These are phyloP conservation scores for Populus euphratica DNA, from an alignment of 345 rosid species.

Conservation along the genomic window DNA sequence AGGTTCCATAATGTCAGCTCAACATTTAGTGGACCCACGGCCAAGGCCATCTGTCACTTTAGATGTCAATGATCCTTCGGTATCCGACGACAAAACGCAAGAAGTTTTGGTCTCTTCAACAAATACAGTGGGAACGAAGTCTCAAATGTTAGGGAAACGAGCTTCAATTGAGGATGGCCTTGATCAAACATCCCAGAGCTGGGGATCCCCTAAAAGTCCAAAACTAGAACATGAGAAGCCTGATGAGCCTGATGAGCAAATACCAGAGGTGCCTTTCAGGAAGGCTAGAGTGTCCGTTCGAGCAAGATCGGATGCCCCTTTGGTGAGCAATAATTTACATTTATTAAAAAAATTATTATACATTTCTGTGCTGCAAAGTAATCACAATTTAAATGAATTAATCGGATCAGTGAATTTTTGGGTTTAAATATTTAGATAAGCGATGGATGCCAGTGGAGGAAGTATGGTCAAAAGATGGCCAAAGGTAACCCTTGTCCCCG, in stretches of 20 bases:
- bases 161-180: conserved; percentile 27
- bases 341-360: background rate
- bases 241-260: conserved; percentile 50
- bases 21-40: conserved; percentile 39
- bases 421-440: conserved; percentile 42
- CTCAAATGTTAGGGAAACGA: conserved; percentile 27
- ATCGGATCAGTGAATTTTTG: background rate
- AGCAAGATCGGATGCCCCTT: conserved; percentile 54
- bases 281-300: conserved; percentile 56
- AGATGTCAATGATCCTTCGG: conserved; percentile 34
- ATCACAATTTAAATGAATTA: background rate
- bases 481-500: conserved; percentile 90
- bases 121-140: conserved; percentile 31
- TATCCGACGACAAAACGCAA: conserved; percentile 28
- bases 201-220: conserved; percentile 48
- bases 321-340: conserved; percentile 22
- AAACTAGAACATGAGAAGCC: conserved; percentile 38
- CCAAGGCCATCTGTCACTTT: conserved; percentile 33
- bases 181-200: conserved; percentile 40
- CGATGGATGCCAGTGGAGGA: conserved; percentile 97
- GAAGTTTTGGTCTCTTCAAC: conserved; percentile 31
- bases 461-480: conserved; percentile 89
- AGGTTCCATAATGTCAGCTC: conserved; percentile 28
- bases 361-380: background rate
- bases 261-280: conserved; percentile 43